A percentile compares a stretch with the other conserved stretches of the same genome.
These are phyloP conservation scores for Kodamaea nitidulidarum DNA, from an alignment of 805 yeast species.

Conservation along the genomic window DNA sequence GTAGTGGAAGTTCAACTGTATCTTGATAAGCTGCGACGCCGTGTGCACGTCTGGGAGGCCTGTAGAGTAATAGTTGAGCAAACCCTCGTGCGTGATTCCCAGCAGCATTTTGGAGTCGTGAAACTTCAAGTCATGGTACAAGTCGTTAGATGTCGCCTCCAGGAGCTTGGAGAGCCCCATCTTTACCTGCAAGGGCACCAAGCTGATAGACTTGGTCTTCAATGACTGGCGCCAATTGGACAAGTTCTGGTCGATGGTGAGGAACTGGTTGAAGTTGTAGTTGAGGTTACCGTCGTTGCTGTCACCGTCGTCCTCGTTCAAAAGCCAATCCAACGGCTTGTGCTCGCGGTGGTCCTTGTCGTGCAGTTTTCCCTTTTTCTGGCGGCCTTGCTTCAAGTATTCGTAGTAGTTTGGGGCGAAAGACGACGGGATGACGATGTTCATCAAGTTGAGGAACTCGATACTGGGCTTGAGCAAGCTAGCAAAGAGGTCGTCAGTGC, in stretches of 20 bases:
- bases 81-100: slow-evolving; percentile 14
- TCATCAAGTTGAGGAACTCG: slow-evolving; percentile 41
- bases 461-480: slow-evolving; percentile 39
- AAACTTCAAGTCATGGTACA: slow-evolving; percentile 27
- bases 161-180: slow-evolving; percentile 30
- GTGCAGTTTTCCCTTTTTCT: slow-evolving; percentile 14
- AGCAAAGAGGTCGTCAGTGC: slow-evolving; percentile 30
- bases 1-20: slow-evolving; percentile 43
- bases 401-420: slow-evolving; percentile 45
- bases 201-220: slow-evolving; percentile 23
- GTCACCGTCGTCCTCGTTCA: slow-evolving; percentile 45
- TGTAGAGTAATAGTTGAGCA: slow-evolving; percentile 21
- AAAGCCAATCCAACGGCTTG: slow-evolving; percentile 35
- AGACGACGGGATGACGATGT: slow-evolving; percentile 43
- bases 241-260: slow-evolving; percentile 39
- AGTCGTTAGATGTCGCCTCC: slow-evolving; percentile 19
- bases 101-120: slow-evolving; percentile 15
- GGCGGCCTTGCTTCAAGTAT: slow-evolving; percentile 26
- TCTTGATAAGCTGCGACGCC: slow-evolving; percentile 37
- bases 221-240: slow-evolving; percentile 39
- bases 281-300: slow-evolving; percentile 46
- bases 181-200: slow-evolving; percentile 14
- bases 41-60: slow-evolving; percentile 39
- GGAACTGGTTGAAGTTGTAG: slow-evolving; percentile 41
- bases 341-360: slow-evolving; percentile 19